Base-by-base conservation (phyloP, 208 protist genomes). In the Leishmania turanica region DNA sequence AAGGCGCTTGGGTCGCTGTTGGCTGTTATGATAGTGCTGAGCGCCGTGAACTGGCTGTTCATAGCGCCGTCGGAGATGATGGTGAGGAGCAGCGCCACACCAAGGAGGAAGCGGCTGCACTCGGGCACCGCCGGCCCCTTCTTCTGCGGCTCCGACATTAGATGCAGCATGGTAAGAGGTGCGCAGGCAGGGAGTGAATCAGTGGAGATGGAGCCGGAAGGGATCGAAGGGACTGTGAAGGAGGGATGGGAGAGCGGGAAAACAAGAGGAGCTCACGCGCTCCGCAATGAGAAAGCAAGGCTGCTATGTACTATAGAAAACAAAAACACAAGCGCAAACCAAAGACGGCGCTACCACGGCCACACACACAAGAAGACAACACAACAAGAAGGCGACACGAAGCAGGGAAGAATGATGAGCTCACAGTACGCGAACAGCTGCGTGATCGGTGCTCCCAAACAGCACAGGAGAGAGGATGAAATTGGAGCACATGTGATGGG, bases 11-110 rank as follows among this genome's bases (percentile, higher is more conserved):
- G 90, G 77, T 83, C 78, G 19, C 73, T 81, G 65, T 76, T 79
- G 45, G 75, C 75, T 21, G 89, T 91, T 58, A 94, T 90, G 74
- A 76, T 78, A 24, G 82, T 90, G 83, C 92, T 94, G 66, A 96
- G 82, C 21, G 76, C 90, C 5, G 83, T 85, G 58, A 69, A 81
- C 34, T 81, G 74, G 5, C 49, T 70, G 58, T 77, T 79, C 49
- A 81, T 73, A 13, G 77, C 74, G 27, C 87, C 79, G 45, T 88
- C 86, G 21, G 79, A 83, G 34, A 88, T 47, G 19, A 93, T 37
- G 13, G 83, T 83, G 42, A 93, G 68, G 19, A 92, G 74, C 11
- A 91, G 78, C 3, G 87, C 86, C 62, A 91, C 53, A n/a, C 84
- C 80, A 56, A 87, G 62, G 62, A 89, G 74, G 64, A 91, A 69